A percentile compares a stretch with the other conserved stretches of the same genome.
Conservation (phyloP, 2,329 filamentous ascomycete species). For the Bipolaris gigantea region DNA sequence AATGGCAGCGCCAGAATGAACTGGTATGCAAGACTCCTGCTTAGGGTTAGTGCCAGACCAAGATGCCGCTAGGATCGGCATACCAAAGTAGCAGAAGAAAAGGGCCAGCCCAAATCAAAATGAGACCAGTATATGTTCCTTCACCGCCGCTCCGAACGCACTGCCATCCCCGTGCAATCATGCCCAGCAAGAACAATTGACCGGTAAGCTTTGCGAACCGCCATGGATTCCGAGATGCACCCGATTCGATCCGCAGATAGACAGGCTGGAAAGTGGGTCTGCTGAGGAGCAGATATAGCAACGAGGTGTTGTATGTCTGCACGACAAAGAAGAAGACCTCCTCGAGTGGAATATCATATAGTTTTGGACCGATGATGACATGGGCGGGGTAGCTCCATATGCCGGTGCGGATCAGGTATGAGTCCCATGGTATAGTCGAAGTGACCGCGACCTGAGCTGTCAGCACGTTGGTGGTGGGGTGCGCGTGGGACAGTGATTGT, state of each 20-base stretch:
- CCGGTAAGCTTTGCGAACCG: constrained; percentile 49
- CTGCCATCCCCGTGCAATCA: constrained; percentile 51
- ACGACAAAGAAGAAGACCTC: constrained; percentile 78
- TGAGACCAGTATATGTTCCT: constrained; percentile 69
- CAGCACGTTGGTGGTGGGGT: constrained; percentile 16
- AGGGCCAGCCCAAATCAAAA: constrained; percentile 68
- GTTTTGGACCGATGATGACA: constrained; percentile 63
- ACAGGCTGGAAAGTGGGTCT: constrained; percentile 62
- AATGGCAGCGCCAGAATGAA: constrained; percentile 64
- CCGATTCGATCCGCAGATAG: constrained; percentile 52
- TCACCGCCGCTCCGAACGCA: constrained; percentile 52
- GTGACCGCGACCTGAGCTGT: constrained; percentile 60
- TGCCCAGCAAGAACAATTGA: constrained; percentile 52
- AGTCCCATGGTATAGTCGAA: constrained; percentile 75
- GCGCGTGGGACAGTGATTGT: neutral
- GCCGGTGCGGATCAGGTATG: constrained; percentile 67
- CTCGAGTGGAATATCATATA: constrained; percentile 69
- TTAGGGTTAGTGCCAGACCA: neutral
- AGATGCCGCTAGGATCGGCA: neutral
- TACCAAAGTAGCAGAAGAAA: constrained; percentile 66
- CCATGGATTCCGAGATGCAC: constrained; percentile 37
- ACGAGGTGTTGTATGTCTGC: constrained; percentile 72
- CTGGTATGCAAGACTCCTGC: constrained; percentile 62
- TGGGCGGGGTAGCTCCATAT: constrained; percentile 73
- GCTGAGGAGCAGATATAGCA: constrained; percentile 68